Conservation (phyloP, 1,139 yeast species). For the Candida sp. region DNA sequence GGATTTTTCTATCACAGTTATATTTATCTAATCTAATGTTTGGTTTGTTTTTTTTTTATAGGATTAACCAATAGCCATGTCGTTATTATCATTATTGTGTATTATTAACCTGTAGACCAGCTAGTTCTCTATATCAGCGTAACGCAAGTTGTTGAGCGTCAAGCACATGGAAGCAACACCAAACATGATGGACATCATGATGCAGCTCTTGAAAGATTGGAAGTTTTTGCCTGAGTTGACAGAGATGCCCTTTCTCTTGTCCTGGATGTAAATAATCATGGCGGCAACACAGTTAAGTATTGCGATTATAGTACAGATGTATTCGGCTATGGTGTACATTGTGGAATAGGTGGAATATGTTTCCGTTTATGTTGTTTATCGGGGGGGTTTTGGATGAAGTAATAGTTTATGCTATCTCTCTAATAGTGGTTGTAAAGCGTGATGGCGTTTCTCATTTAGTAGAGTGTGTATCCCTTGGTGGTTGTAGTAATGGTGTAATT, state of each 20-base stretch:
- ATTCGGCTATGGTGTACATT: constrained; percentile 20
- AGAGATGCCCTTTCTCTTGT: constrained; percentile 19
- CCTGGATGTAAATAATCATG: constrained; percentile 22
- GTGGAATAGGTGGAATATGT: not conserved
- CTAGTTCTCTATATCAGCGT: not conserved
- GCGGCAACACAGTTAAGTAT: constrained; percentile 24
- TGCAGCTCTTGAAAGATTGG: constrained; percentile 25
- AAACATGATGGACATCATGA: constrained; percentile 25
- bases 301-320: constrained; percentile 25
- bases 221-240: constrained; percentile 25
- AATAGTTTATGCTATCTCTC: not conserved
- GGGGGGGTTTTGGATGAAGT: not conserved
- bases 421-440: not conserved
- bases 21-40: not conserved
- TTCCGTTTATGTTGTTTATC: not conserved
- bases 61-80: too few relatives aligned
- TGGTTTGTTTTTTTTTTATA: not conserved
- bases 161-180: constrained; percentile 23
- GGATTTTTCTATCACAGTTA: not conserved
- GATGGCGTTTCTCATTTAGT: not conserved
- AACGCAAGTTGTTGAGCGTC: constrained; percentile 7
- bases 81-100: too few relatives aligned
- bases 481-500: not conserved
- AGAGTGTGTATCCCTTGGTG: not conserved
- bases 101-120: not conserved